These are phyloP conservation scores for Haematococcus sp. DNA, from an alignment of 139 green algal species.

Conservation along the genomic window DNA sequence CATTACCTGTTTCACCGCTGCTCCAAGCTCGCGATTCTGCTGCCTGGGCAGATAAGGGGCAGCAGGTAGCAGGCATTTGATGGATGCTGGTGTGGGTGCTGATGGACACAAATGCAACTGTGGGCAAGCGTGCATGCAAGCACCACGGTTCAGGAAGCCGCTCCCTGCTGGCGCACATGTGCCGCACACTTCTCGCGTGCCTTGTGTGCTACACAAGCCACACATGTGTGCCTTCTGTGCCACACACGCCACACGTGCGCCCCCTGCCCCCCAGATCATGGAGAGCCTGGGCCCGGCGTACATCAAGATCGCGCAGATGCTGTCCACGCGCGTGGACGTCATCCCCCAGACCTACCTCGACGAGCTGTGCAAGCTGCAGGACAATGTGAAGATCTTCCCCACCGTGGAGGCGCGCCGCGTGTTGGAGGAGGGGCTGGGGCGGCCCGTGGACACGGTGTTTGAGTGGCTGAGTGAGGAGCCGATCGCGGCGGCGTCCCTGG, in stretches of 20 bases:
- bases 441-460: constrained; percentile 45
- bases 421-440: constrained; percentile 39
- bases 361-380: constrained; percentile 48
- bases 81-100: too few relatives aligned
- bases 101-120: too few relatives aligned
- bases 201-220: too few relatives aligned
- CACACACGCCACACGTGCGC: neutral
- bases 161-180: too few relatives aligned
- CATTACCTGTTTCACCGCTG: too few relatives aligned
- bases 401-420: constrained; percentile 41
- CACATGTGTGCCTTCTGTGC: too few relatives aligned
- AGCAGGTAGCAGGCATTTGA: too few relatives aligned
- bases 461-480: constrained; percentile 58
- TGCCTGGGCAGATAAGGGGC: too few relatives aligned
- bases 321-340: constrained; percentile 57
- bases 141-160: too few relatives aligned
- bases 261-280: constrained; percentile 18
- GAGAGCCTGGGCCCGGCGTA: constrained; percentile 41
- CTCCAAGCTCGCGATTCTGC: too few relatives aligned
- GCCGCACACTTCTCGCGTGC: too few relatives aligned
- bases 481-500: constrained; percentile 61
- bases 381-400: constrained; percentile 61
- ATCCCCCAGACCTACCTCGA: constrained; percentile 45
- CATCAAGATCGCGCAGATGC: constrained; percentile 56
- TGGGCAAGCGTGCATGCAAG: too few relatives aligned